A percentile compares a stretch with the other conserved stretches of the same genome.
Evolutionary conservation across 371 early-diverging fungal genomes (phyloP).

Genomic region (Mucor saturninus): DNA sequence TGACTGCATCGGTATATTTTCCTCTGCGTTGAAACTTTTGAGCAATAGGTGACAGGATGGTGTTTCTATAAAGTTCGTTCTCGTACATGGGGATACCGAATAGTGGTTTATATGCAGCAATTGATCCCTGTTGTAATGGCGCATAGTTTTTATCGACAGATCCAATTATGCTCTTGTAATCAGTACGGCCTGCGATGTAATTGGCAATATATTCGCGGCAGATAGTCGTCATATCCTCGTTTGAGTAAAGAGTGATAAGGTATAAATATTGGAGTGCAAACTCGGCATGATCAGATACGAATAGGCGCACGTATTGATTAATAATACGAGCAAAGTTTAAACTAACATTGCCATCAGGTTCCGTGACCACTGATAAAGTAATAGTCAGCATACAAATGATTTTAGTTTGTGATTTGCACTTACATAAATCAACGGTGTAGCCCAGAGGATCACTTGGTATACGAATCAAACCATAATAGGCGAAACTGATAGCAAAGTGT

Average conservation of each 20-base stretch:
- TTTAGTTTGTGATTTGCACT: slow-evolving; percentile 7
- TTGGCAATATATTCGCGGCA: slow-evolving; percentile 52
- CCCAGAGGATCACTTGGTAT: slow-evolving; percentile 56
- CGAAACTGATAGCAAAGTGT: slow-evolving; percentile 87
- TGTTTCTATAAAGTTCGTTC: slow-evolving; percentile 42
- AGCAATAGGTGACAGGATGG: slow-evolving; percentile 71
- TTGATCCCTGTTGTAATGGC: not conserved
- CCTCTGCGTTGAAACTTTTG: slow-evolving; percentile 70
- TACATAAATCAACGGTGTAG: slow-evolving; percentile 39
- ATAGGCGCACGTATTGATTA: slow-evolving; percentile 56
- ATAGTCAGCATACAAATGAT: not conserved
- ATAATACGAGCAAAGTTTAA: slow-evolving; percentile 71
- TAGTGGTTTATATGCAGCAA: slow-evolving; percentile 5
- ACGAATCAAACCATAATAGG: slow-evolving; percentile 78
- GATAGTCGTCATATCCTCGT: slow-evolving; percentile 40
- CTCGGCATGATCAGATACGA: slow-evolving; percentile 51
- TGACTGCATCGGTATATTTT: slow-evolving; percentile 72
- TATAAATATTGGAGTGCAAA: slow-evolving; percentile 71
- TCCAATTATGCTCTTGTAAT: slow-evolving; percentile 65
- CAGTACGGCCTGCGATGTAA: slow-evolving; percentile 49
- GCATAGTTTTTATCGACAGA: not conserved
- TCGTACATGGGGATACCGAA: not conserved
- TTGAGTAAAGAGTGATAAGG: slow-evolving; percentile 61
- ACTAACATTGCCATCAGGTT: slow-evolving; percentile 27
- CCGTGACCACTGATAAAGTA: slow-evolving; percentile 19